A percentile compares a stretch with the other conserved stretches of the same genome.
These are phyloP conservation scores for Lodderomyces oxycetoniae DNA, from an alignment of 1,139 yeast species.

Conservation along the genomic window DNA sequence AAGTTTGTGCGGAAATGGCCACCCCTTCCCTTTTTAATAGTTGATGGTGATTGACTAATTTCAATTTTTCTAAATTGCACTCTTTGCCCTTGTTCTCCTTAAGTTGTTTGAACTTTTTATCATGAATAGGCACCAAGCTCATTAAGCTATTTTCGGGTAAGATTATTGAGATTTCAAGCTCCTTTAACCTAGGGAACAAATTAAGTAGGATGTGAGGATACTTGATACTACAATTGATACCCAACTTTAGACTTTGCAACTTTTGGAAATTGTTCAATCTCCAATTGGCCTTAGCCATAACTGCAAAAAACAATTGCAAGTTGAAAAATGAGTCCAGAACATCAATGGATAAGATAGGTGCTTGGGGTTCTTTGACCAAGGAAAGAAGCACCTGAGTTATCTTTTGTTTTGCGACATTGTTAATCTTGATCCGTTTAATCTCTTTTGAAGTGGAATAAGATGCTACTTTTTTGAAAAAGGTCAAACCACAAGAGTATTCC, in stretches of 20 bases:
- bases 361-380: constrained; percentile 18
- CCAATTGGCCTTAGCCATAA: constrained; percentile 27
- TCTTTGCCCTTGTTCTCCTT: constrained; percentile 6
- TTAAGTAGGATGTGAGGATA: constrained; percentile 22
- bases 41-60: constrained; percentile 27
- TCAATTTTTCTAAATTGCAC: constrained; percentile 17
- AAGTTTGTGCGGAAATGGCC: constrained; percentile 17
- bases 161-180: constrained; percentile 20
- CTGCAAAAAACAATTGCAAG: constrained; percentile 23
- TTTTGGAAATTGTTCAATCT: constrained; percentile 19
- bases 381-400: constrained; percentile 24
- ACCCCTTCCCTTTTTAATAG: constrained; percentile 12
- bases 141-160: constrained; percentile 15
- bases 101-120: constrained; percentile 16
- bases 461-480: constrained; percentile 22
- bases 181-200: constrained; percentile 25
- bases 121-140: constrained; percentile 20
- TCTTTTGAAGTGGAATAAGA: constrained; percentile 16
- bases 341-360: constrained; percentile 19
- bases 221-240: constrained; percentile 24
- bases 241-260: constrained; percentile 22
- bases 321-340: constrained; percentile 23
- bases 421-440: constrained; percentile 21
- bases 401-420: constrained; percentile 20
- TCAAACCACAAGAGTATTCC: constrained; percentile 30